Evolutionary conservation across 139 green algal species (phyloP).

Genomic region (Mychonastes homosphaera): DNA sequence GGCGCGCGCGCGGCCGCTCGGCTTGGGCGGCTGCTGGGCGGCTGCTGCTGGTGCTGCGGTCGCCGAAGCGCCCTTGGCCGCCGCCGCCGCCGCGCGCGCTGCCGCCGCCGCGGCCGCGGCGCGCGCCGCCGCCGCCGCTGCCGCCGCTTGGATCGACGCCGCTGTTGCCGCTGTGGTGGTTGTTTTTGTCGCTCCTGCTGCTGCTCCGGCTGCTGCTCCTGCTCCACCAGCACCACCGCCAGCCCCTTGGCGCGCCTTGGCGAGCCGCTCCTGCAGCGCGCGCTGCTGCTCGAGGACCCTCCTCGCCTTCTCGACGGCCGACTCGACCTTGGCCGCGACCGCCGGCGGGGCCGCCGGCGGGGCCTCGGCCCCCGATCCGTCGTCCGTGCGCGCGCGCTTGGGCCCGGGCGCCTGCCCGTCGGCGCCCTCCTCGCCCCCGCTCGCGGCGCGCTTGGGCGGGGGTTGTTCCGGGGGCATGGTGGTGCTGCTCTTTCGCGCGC

Average conservation of each 20-base stretch:
- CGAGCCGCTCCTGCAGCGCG: conserved; percentile 27
- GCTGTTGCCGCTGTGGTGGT: conserved; percentile 10
- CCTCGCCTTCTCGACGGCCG: conserved; percentile 42
- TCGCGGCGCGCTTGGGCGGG: not conserved
- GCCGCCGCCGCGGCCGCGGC: conserved; percentile 4
- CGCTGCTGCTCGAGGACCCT: conserved; percentile 42
- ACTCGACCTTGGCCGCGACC: conserved; percentile 13
- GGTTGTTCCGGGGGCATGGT: no score
- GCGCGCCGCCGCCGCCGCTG: not conserved
- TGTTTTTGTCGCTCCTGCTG: not conserved
- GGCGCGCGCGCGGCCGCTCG: conserved; percentile 1
- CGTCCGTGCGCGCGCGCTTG: no score
- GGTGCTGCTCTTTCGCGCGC: no score
- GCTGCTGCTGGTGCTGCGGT: not conserved
- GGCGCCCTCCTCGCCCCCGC: not conserved
- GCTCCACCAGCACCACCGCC: not conserved
- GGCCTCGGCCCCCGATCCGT: no score
- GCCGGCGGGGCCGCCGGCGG: not conserved
- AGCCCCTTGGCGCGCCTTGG: not conserved
- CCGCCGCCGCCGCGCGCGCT: not conserved
- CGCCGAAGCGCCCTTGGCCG: not conserved
- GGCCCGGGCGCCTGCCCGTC: no score
- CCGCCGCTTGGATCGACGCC: not conserved
- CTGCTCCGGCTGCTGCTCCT: conserved; percentile 8
- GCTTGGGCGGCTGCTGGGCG: not conserved